Conservation (phyloP, 768 basidiomycete genomes). For the Suillus paluster region DNA sequence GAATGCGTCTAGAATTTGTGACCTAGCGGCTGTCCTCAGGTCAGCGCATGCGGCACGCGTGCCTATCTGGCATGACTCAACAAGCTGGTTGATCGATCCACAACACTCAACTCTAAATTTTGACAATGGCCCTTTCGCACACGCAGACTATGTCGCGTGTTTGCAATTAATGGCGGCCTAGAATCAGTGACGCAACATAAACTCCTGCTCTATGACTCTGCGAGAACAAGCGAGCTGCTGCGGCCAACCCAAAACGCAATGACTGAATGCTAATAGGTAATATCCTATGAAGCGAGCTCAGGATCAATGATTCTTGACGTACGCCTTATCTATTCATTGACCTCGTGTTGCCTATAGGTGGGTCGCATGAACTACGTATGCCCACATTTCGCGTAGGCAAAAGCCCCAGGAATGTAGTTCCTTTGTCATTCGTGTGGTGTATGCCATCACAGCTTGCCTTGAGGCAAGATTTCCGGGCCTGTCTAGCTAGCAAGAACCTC, state of each 20-base stretch:
- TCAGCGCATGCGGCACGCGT: not conserved
- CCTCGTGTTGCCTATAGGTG: slow-evolving; percentile 2
- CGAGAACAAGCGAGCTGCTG: not conserved
- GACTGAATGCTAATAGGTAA: not conserved
- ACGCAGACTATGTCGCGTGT: no score
- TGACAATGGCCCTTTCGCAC: not conserved
- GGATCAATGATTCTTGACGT: not conserved
- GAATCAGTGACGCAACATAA: not conserved
- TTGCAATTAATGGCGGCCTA: not conserved
- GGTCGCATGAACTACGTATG: not conserved
- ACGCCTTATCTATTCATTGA: not conserved
- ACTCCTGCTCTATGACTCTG: not conserved
- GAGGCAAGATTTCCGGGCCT: not conserved
- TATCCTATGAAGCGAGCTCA: not conserved
- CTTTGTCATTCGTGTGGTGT: not conserved
- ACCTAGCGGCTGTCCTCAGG: not conserved
- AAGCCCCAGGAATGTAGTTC: not conserved
- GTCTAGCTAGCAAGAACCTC: not conserved
- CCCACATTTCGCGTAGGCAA: slow-evolving; percentile 1
- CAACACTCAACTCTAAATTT: not conserved
- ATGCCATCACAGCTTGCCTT: slow-evolving; percentile 1
- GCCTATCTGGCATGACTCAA: not conserved
- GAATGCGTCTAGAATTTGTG: not conserved
- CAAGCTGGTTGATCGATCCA: not conserved
- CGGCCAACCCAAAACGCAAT: not conserved